Evolutionary conservation across 2,329 filamentous ascomycete genomes (phyloP), one percentile per base, ranked within the genome.

Genomic region (Cladosporium sp.): DNA sequence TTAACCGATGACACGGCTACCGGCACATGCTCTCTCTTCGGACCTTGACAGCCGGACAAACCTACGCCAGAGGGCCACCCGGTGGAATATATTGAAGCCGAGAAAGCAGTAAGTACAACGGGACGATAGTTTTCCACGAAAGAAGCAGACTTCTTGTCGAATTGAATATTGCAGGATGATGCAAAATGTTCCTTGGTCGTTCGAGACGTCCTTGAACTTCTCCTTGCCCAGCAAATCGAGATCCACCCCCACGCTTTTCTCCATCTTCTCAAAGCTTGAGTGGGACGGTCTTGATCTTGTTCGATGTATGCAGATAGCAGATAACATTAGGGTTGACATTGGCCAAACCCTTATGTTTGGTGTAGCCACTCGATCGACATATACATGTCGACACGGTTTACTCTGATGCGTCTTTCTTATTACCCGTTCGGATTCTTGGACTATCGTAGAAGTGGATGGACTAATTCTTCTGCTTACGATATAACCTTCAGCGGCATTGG

Each of bases 181-280:
- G 23, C 2, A 13, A 32, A 26, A 57, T 23, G 32, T n/a, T n/a
- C n/a, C n/a, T n/a, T n/a, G n/a, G n/a, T 57, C 21, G n/a, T 57
- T 18, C n/a, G 26, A 57, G 5, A 28, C 25, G 51, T 28, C n/a
- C 51, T 32, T 32, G 28, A 39, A 10, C 32, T 57, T 57, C n/a
- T 23, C 23, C 18, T 36, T 13, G 54, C 54, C 54, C 32, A 57
- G 54, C 7, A 25, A 30, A 32, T n/a, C 18, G 18, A 32, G 32
- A 21, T 57, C 54, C 54, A 57, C 54, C 54, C 54, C 54, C 54
- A 32, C 32, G 30, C 13, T 34, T 23, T 34, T 57, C 54, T 34
- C 54, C 54, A 57, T 10, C 51, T 54, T 54, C 51, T 54, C 25
- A 30, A 54, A 30, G 51, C 51, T 54, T 54, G 49, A 53, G 16